Base-by-base conservation (phyloP, 2,329 filamentous ascomycete genomes). In the Fusarium sp. region DNA sequence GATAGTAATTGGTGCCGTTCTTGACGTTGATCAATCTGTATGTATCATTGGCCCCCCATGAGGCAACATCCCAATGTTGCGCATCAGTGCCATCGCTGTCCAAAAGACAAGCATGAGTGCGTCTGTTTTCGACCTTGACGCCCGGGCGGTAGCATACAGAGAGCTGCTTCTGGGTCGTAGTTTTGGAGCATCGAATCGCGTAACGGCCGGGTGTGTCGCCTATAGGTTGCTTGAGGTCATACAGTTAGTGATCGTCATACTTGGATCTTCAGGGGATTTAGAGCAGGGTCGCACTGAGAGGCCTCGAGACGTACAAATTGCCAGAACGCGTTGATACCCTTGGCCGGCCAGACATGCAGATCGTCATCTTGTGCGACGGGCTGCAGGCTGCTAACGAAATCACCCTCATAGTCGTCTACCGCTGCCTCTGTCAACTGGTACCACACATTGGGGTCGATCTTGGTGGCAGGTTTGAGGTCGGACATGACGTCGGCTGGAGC, bases 371-470 rank as follows among this genome's bases (percentile, higher is more conserved):
- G n/a, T 3, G 37, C 45, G 3, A 59, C 54, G 0, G 76, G 52
- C 35, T 81, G 76, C 10, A 81, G 63, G 65, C 72, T 71, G 4
- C 58, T 35, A 7, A 47, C 32, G n/a, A 84, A 79, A 0, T 69
- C 47, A 14, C 68, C 71, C 12, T 69, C 65, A 27, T 78, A 75
- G 15, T 73, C 69, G 66, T 82, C 81, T n/a, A 83, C 80, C n/a
- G 81, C 80, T 14, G 66, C 73, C 63, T 84, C 82, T 5, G 77
- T 80, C n/a, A 84, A 43, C 47, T 81, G 76, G 66, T 81, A 83
- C 82, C 82, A 84, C 20, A 70, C 79, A 60, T 84, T 83, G 12
- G 78, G 54, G 73, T 84, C 79, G 38, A 84, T 64, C 40, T 77
- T 77, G n/a, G 70, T 78, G 22, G 76, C 70, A 14, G 71, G 52